Percentiles rank a stretch among this genome's conserved stretches.
phyloP scores from a whole-genome alignment of 768 basidiomycete genomes.

The Hygrocybe punicea region DNA sequence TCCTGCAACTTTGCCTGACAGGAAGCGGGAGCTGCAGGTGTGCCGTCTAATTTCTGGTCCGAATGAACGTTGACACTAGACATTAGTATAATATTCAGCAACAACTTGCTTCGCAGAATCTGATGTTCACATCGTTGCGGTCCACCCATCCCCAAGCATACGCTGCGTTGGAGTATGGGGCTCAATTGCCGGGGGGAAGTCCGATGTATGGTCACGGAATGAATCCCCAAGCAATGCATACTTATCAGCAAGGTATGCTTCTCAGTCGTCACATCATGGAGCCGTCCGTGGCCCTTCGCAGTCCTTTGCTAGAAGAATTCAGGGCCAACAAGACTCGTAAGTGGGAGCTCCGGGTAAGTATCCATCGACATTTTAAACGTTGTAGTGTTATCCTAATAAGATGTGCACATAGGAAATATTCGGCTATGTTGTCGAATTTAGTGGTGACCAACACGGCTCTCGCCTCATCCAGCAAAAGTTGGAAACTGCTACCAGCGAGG shows the following conservation, averaged over 20 bases:
- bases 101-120: constrained; percentile 41
- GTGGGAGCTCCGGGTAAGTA: constrained; percentile 76
- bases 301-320: constrained; percentile 80
- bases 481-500: constrained; percentile 70
- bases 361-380: neutral
- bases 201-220: constrained; percentile 41
- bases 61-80: neutral
- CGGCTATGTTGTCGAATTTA: constrained; percentile 86
- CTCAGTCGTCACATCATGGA: constrained; percentile 47
- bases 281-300: constrained; percentile 47
- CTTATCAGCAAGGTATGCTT: constrained; percentile 40
- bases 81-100: constrained; percentile 45
- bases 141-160: constrained; percentile 46
- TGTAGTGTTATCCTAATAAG: constrained; percentile 1
- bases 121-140: constrained; percentile 43
- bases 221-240: constrained; percentile 32
- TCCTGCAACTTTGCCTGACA: no score
- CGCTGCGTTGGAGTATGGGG: constrained; percentile 46
- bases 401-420: constrained; percentile 65
- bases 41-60: constrained; percentile 14
- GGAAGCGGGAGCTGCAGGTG: constrained; percentile 60
- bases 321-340: constrained; percentile 70
- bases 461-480: constrained; percentile 92
- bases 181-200: constrained; percentile 44
- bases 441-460: constrained; percentile 95